Evolutionary conservation across 495 filamentous ascomycete genomes (phyloP).

Genomic region (Paragyromitra xinjiangensis): DNA sequence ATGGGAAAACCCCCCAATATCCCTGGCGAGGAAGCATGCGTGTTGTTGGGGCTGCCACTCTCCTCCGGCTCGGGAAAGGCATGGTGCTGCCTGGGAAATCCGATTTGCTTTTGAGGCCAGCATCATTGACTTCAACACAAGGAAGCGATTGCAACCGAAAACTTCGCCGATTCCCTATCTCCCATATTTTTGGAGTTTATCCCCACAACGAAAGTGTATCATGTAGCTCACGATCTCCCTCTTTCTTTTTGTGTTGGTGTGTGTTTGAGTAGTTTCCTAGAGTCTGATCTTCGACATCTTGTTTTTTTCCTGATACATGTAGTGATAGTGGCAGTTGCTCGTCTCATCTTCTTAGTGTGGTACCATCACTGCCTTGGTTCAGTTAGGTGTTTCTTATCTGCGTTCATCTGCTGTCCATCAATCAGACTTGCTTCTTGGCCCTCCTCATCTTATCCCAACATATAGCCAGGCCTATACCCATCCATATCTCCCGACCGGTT

Average conservation of each 20-base stretch:
- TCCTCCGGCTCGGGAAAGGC: conserved; percentile 23
- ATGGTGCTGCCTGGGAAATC: conserved; percentile 16
- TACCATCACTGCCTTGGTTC: conserved; percentile 34
- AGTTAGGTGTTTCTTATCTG: conserved; percentile 51
- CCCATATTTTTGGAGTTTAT: conserved; percentile 25
- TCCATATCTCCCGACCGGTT: conserved; percentile 20
- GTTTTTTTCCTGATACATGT: too few relatives aligned
- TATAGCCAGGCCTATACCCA: conserved; percentile 35
- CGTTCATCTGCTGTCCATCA: conserved; percentile 40
- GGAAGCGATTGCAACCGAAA: conserved; percentile 17
- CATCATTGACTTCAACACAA: background rate
- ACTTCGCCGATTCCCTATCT: conserved; percentile 32
- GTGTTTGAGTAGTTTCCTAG: background rate
- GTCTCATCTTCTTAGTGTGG: conserved; percentile 36
- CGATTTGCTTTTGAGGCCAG: conserved; percentile 35
- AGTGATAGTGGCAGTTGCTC: conserved; percentile 7
- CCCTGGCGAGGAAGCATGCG: background rate
- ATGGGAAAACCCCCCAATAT: conserved; percentile 10
- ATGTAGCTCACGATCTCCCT: background rate
- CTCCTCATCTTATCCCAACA: conserved; percentile 48
- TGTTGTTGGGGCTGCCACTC: background rate
- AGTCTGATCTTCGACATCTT: too few relatives aligned
- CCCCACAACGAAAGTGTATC: conserved; percentile 4
- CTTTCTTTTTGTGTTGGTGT: background rate
- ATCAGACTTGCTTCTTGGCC: conserved; percentile 20